Percentiles rank a stretch among this genome's conserved stretches.
Evolutionary conservation across 352 stramenopile genomes (phyloP).

Genomic region (Pythium brassicae): DNA sequence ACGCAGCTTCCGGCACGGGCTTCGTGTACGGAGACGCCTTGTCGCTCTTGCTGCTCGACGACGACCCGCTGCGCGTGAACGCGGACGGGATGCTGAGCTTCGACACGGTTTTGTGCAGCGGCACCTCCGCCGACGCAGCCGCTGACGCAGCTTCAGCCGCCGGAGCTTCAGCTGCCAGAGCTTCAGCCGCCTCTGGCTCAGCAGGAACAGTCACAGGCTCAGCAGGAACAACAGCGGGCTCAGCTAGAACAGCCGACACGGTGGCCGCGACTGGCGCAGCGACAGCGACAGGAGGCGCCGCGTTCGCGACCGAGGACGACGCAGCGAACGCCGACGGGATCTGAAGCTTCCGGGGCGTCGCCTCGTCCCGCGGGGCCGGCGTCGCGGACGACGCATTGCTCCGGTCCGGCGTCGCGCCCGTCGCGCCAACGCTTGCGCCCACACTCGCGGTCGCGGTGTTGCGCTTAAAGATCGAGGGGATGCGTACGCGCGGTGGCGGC

Average conservation of each 20-base stretch:
- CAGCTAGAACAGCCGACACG: too few relatives aligned
- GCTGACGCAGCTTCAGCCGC: not conserved
- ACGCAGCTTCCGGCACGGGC: not conserved
- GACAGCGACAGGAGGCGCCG: not conserved
- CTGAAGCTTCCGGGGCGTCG: conserved; percentile 9
- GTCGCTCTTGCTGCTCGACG: conserved; percentile 26
- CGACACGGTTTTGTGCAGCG: conserved; percentile 46
- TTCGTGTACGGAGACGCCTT: conserved; percentile 4
- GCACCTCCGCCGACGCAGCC: conserved; percentile 7
- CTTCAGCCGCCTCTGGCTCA: not conserved
- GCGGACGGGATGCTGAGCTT: conserved; percentile 51
- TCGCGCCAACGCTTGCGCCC: not conserved
- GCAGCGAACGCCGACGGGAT: conserved; percentile 18
- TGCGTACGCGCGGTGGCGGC: conserved; percentile 34
- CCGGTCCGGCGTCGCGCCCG: not conserved
- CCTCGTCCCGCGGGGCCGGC: conserved; percentile 24
- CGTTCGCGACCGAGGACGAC: not conserved
- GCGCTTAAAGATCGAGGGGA: conserved; percentile 53
- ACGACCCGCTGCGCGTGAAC: conserved; percentile 34
- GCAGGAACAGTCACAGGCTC: not conserved
- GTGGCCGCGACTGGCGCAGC: not conserved
- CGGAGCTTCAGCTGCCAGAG: not conserved
- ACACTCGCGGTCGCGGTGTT: conserved; percentile 12
- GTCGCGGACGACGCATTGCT: conserved; percentile 25
- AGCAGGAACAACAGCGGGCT: too few relatives aligned